phyloP scores from a whole-genome alignment of 129 eudicot genomes.

The Tanacetum coccineum region DNA sequence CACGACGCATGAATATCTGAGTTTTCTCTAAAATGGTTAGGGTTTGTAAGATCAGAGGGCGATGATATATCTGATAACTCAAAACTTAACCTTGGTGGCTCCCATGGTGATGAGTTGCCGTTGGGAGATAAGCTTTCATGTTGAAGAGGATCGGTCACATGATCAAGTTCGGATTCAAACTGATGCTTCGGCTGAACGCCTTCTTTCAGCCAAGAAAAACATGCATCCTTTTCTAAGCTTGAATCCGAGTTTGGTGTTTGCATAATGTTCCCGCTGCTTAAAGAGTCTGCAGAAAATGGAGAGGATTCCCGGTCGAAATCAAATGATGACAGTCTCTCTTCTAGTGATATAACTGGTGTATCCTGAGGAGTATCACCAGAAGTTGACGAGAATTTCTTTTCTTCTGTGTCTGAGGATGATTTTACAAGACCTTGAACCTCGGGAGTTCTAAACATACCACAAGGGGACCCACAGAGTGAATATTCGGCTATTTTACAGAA shows the following conservation, averaged over 20 bases:
- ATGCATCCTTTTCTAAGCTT: conserved; percentile 35
- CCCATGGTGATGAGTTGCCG: conserved; percentile 37
- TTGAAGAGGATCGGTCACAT: conserved; percentile 30
- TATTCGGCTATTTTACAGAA: neutral
- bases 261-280: conserved; percentile 63
- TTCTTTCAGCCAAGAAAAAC: conserved; percentile 33
- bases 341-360: neutral
- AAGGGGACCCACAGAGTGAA: neutral
- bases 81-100: conserved; percentile 37
- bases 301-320: conserved; percentile 33
- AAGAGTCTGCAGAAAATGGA: conserved; percentile 42
- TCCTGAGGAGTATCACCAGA: conserved; percentile 3
- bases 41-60: conserved; percentile 24
- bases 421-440: neutral
- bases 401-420: neutral
- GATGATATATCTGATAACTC: conserved; percentile 35
- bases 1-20: conserved; percentile 38
- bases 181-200: conserved; percentile 20
- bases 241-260: conserved; percentile 75
- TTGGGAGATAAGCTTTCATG: conserved; percentile 45
- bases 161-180: conserved; percentile 38
- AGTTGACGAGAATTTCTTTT: conserved; percentile 1
- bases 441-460: neutral
- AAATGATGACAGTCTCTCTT: conserved; percentile 12
- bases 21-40: conserved; percentile 21